Evolutionary conservation across 495 filamentous ascomycete genomes (phyloP), one percentile per base, ranked within the genome.

Genomic region (Rhypophila decipiens): DNA sequence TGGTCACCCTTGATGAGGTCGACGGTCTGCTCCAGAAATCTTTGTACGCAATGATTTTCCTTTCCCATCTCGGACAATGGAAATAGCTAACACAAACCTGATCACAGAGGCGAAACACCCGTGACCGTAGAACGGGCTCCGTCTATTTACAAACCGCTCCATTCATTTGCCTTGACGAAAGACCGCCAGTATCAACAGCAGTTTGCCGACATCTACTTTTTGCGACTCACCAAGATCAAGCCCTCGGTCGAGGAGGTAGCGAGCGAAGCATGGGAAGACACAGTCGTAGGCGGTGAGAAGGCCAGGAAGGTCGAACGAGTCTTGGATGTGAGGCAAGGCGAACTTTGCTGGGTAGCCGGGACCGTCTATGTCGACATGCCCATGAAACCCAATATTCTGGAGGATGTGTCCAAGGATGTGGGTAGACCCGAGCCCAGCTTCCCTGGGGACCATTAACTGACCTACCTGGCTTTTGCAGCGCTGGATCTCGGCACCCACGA

Each of bases 291-390:
- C 5, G 85, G 81, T 29, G 90, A 96, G 62, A 72, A 64, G 45
- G 88, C 87, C 11, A 74, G 71, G 42, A 78, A 74, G 44, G 88
- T 90, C 4, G 85, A 96, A 17, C 71, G 90, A 52, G 94, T 96
- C 29, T 75, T 99, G 9, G 91, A 96, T 71, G 94, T 99, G 12
- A 80, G 93, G 57, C 94, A 96, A 64, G 93, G 93, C 43, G 83
- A 96, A 66, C 69, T 97, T 21, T 96, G 94, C 66, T 99, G 91
- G 90, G 85, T 99, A 39, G 74, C 79, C 0, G 94, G 94, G 8
- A 99, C 94, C 0, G 80, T 96, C 23, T 99, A 93, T 51, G 94
- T 96, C 84, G 90, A 96, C 49, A 88, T 97, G 88, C 83, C 87
- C 13, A 62, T 96, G 56, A 99, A 99, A 64, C 94, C 94, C 0